A percentile compares a stretch with the other conserved stretches of the same genome.
Evolutionary conservation across 306 rosid species (phyloP).

Genomic region (Quercus dentata): DNA sequence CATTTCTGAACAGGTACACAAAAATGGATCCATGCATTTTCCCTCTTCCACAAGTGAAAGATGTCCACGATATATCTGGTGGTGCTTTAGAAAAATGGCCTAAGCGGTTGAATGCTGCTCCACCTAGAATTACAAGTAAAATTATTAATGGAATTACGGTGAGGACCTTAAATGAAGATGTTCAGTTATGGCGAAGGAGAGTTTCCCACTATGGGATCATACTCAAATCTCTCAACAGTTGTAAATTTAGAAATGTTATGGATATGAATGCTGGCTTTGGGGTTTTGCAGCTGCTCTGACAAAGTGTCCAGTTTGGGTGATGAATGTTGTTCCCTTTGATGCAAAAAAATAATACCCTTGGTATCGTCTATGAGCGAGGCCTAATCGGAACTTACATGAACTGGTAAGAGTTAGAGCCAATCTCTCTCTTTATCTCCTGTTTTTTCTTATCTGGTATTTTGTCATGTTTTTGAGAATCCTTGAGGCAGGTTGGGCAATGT

Average conservation of each 20-base stretch:
- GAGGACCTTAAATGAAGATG: slow-evolving; percentile 28
- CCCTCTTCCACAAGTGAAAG: slow-evolving; percentile 46
- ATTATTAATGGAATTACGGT: slow-evolving; percentile 15
- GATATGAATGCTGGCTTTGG: slow-evolving; percentile 60
- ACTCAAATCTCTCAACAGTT: slow-evolving; percentile 37
- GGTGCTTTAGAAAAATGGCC: slow-evolving; percentile 53
- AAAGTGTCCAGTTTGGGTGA: slow-evolving; percentile 25
- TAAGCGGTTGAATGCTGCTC: slow-evolving; percentile 26
- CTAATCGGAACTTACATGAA: slow-evolving; percentile 60
- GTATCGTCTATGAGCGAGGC: slow-evolving; percentile 46
- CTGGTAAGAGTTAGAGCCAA: slow-evolving; percentile 33
- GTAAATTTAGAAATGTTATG: slow-evolving; percentile 51
- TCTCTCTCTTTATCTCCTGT: background rate
- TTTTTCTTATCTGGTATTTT: background rate
- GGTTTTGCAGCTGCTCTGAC: slow-evolving; percentile 55
- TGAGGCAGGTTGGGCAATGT: background rate
- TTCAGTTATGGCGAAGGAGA: slow-evolving; percentile 35
- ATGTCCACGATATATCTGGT: slow-evolving; percentile 28
- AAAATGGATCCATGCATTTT: slow-evolving; percentile 53
- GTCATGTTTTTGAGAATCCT: background rate
- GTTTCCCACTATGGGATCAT: slow-evolving; percentile 29
- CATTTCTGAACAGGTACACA: slow-evolving; percentile 47
- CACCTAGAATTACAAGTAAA: slow-evolving; percentile 40
- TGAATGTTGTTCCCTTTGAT: slow-evolving; percentile 24
- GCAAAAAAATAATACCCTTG: slow-evolving; percentile 33